Evolutionary conservation across 192 early-diverging fungal species (phyloP), one percentile per base, ranked within the genome.

Genomic region (Coemansia sp.): DNA sequence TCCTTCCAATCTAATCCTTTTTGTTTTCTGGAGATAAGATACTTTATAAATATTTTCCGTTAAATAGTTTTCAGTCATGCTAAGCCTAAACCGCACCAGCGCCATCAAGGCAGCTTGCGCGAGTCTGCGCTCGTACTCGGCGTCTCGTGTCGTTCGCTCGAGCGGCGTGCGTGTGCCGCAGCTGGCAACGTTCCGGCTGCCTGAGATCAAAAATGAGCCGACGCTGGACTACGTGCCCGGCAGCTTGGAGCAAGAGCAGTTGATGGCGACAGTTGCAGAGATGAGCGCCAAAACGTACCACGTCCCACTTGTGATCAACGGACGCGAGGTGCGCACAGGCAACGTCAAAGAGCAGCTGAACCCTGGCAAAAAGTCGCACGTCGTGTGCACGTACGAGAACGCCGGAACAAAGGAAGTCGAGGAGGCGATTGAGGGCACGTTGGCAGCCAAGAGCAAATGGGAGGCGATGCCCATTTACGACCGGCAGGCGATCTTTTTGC

Each of bases 401-500:
- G 92, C 93, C 39, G 89, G 90, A 58, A 66, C 84, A 48, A 73
- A 85, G 52, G 79, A 87, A 59, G 81, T 94, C 32, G 73, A 87
- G 52, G 78, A 88, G 74, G 96, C 96, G 29, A 97, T 98, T 65
- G 87, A 90, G 59, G 90, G 88, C 54, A 92, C 94, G 14, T 81
- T 96, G 57, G 82, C 70, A 19, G 94, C 92, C 58, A 93, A 95
- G 81, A 76, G 84, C 58, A 84, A 82, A 43, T 98, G 96, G 96
- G 96, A 96, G 80, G 82, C 86, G 56, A 87, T 96, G 85, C 93
- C 93, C 22, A 91, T 96, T 81, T 90, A 87, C 76, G 96, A 97
- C 69, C 93, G 96, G 62, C 88, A 89, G 67, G 91, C 94, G 47
- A 92, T 98, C 75, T 96, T 98, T 84, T 82, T 98, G 73, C 94